A percentile compares a stretch with the other conserved stretches of the same genome.
Evolutionary conservation across 352 stramenopile genomes (phyloP).

Genomic region (Thraustotheca clavata): DNA sequence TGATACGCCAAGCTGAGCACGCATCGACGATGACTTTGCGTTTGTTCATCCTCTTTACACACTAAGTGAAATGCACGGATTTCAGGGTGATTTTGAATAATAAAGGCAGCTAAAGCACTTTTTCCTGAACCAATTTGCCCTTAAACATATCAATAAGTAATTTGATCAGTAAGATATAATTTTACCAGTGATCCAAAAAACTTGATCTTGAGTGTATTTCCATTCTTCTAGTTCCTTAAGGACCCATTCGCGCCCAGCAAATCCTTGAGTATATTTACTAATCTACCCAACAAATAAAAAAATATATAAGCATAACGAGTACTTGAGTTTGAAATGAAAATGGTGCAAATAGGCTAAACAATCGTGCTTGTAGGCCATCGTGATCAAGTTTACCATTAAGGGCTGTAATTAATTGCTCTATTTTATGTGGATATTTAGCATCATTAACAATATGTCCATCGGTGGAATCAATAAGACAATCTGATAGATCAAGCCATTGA

Average conservation of each 20-base stretch:
- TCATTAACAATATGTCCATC: slow-evolving; percentile 32
- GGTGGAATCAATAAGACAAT: slow-evolving; percentile 46
- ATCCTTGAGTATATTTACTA: slow-evolving; percentile 54
- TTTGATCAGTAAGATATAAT: neutral
- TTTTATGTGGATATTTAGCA: slow-evolving; percentile 40
- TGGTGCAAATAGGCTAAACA: slow-evolving; percentile 50
- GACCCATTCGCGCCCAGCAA: slow-evolving; percentile 53
- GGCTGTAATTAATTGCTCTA: slow-evolving; percentile 44
- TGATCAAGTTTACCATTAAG: slow-evolving; percentile 58
- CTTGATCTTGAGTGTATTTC: slow-evolving; percentile 34
- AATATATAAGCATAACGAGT: neutral
- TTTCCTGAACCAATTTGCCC: slow-evolving; percentile 61
- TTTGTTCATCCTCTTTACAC: slow-evolving; percentile 64
- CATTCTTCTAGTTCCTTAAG: slow-evolving; percentile 40
- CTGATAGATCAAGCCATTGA: slow-evolving; percentile 69
- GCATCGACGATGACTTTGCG: slow-evolving; percentile 49
- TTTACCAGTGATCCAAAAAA: slow-evolving; percentile 56
- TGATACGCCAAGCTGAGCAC: slow-evolving; percentile 65
- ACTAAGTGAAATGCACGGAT: slow-evolving; percentile 69
- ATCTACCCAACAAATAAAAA: slow-evolving; percentile 29
- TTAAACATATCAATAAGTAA: neutral
- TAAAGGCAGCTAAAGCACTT: slow-evolving; percentile 46
- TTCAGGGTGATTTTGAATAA: slow-evolving; percentile 58
- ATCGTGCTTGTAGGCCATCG: slow-evolving; percentile 54
- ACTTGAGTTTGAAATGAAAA: slow-evolving; percentile 54